A percentile compares a stretch with the other conserved stretches of the same genome.
Conservation (phyloP, 2,329 filamentous ascomycete species). For the Delphinella strobiligena region DNA sequence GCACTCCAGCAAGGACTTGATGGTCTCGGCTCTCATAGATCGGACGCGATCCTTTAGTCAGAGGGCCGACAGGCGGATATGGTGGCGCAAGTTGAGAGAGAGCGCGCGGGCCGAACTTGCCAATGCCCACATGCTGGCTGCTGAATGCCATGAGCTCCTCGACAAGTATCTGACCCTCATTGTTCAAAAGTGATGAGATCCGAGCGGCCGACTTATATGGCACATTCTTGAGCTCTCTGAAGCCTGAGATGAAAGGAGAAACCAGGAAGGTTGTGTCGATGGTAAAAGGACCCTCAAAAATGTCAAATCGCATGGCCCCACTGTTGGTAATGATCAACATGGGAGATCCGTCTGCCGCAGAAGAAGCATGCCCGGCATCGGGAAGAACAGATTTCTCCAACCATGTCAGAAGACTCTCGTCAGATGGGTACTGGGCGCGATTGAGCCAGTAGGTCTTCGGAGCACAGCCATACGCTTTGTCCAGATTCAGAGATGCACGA, state of each 20-base stretch:
- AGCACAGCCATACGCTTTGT: slow-evolving; percentile 69
- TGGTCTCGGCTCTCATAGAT: background rate
- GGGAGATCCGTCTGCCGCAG: slow-evolving; percentile 40
- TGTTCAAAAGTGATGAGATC: slow-evolving; percentile 49
- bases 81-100: slow-evolving; percentile 9
- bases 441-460: slow-evolving; percentile 73
- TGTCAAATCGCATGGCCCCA: slow-evolving; percentile 85
- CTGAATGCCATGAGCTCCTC: slow-evolving; percentile 14
- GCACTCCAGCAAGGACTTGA: background rate
- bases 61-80: slow-evolving; percentile 3
- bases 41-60: background rate
- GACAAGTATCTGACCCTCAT: slow-evolving; percentile 39
- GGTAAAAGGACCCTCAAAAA: slow-evolving; percentile 86
- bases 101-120: slow-evolving; percentile 2
- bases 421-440: slow-evolving; percentile 58
- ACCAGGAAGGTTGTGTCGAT: slow-evolving; percentile 75
- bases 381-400: slow-evolving; percentile 66
- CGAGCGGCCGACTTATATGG: slow-evolving; percentile 63
- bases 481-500: slow-evolving; percentile 58
- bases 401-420: slow-evolving; percentile 71
- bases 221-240: slow-evolving; percentile 67
- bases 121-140: slow-evolving; percentile 22
- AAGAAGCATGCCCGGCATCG: slow-evolving; percentile 39
- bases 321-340: slow-evolving; percentile 74
- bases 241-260: slow-evolving; percentile 73